A percentile compares a stretch with the other conserved stretches of the same genome.
These are phyloP conservation scores for Basipetospora chlamydospora DNA, from an alignment of 2,329 filamentous ascomycete species.

Conservation along the genomic window DNA sequence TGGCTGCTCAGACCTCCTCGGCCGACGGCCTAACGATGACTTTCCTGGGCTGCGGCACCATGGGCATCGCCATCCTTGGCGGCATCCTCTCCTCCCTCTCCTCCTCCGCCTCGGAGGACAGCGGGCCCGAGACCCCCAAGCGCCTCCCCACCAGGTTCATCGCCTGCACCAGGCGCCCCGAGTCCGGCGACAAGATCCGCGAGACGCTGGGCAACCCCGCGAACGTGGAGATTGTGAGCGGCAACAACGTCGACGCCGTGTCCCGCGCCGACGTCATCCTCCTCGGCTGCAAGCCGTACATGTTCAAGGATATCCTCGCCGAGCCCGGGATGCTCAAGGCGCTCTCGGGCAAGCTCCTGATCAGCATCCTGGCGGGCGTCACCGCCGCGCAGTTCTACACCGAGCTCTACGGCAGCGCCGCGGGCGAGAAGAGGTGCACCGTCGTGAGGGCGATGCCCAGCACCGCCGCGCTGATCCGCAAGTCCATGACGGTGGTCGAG, in stretches of 20 bases:
- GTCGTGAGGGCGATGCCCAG: slow-evolving; percentile 77
- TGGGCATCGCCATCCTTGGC: slow-evolving; percentile 73
- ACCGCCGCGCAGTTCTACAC: slow-evolving; percentile 52
- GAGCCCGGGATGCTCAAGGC: slow-evolving; percentile 56
- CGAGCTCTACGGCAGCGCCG: slow-evolving; percentile 42
- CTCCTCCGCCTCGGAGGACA: slow-evolving; percentile 26
- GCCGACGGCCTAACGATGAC: slow-evolving; percentile 52
- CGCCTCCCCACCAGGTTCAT: slow-evolving; percentile 62
- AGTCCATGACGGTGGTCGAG: slow-evolving; percentile 72
- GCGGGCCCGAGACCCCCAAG: slow-evolving; percentile 26
- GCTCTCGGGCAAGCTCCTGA: slow-evolving; percentile 63
- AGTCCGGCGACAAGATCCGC: slow-evolving; percentile 55
- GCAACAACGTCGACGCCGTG: slow-evolving; percentile 56
- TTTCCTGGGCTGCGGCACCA: slow-evolving; percentile 74
- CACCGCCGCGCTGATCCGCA: slow-evolving; percentile 62
- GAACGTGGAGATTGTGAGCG: slow-evolving; percentile 49
- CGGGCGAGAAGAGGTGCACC: slow-evolving; percentile 33
- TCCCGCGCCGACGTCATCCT: slow-evolving; percentile 58
- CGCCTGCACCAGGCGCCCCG: slow-evolving; percentile 60
- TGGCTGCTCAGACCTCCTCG: too few species aligned
- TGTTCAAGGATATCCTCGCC: slow-evolving; percentile 52
- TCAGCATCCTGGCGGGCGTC: slow-evolving; percentile 70
- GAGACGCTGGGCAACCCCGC: slow-evolving; percentile 31
- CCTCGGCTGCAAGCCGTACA: slow-evolving; percentile 68
- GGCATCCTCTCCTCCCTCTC: slow-evolving; percentile 61